These are phyloP conservation scores for Colletotrichum caudatum DNA, from an alignment of 2,329 filamentous ascomycete genomes.

Conservation along the genomic window DNA sequence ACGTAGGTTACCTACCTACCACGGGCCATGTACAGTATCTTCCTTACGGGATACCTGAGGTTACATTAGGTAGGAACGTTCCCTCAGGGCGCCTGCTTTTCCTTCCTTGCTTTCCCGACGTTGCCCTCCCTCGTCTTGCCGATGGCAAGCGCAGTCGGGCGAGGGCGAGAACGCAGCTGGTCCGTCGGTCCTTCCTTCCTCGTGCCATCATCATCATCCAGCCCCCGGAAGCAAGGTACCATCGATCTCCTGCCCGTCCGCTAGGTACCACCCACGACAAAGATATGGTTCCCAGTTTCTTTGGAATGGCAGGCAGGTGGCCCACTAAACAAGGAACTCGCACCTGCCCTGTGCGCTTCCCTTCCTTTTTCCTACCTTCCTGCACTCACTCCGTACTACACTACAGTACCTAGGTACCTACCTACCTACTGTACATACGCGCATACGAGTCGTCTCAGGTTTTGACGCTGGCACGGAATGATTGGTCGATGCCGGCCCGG, in stretches of 20 bases:
- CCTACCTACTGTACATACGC: too few relatives aligned
- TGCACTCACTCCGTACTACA: too few relatives aligned
- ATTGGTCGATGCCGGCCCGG: constrained; percentile 33
- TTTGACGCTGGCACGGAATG: constrained; percentile 33
- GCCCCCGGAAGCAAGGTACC: constrained; percentile 13
- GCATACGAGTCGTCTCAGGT: constrained; percentile 32
- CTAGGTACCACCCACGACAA: not conserved
- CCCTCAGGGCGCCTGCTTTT: not conserved
- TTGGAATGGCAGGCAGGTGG: constrained; percentile 15
- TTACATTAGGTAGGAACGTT: too few relatives aligned
- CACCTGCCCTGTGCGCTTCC: constrained; percentile 36
- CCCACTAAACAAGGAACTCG: constrained; percentile 38
- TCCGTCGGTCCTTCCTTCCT: constrained; percentile 4
- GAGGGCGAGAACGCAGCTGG: not conserved
- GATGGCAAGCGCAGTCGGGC: constrained; percentile 1
- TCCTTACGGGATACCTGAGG: too few relatives aligned
- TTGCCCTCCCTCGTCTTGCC: constrained; percentile 16
- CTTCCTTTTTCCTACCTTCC: not conserved
- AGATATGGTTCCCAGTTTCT: constrained; percentile 13
- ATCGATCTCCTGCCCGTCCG: constrained; percentile 15
- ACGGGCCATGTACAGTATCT: too few relatives aligned
- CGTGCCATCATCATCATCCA: not conserved
- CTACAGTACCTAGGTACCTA: too few relatives aligned
- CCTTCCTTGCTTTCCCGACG: not conserved
- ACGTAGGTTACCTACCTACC: not conserved